Percentiles rank a stretch among this genome's conserved stretches.
Conservation (phyloP, 305 asterid species). For the Ajuga reptans region DNA sequence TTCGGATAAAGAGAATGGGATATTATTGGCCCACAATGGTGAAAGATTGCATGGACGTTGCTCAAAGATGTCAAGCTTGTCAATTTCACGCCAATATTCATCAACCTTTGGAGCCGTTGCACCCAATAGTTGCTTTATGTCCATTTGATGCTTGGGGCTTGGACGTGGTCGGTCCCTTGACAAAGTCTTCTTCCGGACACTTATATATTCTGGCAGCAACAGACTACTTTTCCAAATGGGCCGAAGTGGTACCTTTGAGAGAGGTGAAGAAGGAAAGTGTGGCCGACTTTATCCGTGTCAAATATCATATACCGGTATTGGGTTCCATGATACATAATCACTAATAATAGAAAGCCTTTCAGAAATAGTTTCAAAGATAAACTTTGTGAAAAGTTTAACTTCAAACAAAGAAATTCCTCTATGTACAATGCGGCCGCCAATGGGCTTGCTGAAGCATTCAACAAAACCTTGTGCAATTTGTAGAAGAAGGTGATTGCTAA, state of each 20-base stretch:
- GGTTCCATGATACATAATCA: too few relatives aligned
- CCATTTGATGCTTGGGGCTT: background rate
- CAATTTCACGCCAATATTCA: too few relatives aligned
- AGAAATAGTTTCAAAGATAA: too few relatives aligned
- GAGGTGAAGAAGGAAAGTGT: background rate
- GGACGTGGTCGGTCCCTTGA: background rate
- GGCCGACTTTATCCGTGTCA: too few relatives aligned
- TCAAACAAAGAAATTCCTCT: too few relatives aligned
- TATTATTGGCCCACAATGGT: slow-evolving; percentile 7
- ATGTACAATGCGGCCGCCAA: too few relatives aligned
- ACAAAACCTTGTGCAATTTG: too few relatives aligned
- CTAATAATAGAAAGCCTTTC: too few relatives aligned
- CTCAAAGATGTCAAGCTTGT: background rate
- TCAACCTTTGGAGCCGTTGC: background rate
- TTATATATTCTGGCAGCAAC: background rate
- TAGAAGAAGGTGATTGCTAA: too few relatives aligned
- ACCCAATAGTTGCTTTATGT: background rate
- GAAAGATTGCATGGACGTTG: slow-evolving; percentile 3
- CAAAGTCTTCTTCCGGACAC: background rate
- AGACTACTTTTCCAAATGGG: background rate
- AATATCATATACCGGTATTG: too few relatives aligned
- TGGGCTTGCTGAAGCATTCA: too few relatives aligned
- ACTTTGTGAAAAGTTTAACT: too few relatives aligned
- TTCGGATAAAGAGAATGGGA: background rate
- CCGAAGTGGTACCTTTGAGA: background rate